phyloP scores from a whole-genome alignment of 2,329 filamentous ascomycete species.

The Fusarium sp. region DNA sequence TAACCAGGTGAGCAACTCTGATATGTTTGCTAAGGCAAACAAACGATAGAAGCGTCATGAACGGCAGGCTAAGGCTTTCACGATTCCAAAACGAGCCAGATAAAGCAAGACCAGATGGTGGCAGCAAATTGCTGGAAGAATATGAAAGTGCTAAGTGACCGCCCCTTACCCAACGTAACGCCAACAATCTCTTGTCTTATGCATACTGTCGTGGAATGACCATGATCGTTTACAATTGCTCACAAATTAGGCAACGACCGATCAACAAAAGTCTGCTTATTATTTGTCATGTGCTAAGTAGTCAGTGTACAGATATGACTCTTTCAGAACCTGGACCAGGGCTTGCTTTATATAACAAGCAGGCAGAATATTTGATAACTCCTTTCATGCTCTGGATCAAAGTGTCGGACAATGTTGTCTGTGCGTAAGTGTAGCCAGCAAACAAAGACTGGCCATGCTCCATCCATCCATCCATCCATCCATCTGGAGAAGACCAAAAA shows the following conservation, averaged over 20 bases:
- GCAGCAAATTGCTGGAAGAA: background rate
- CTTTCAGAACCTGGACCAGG: background rate
- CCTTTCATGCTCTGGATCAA: background rate
- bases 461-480: background rate
- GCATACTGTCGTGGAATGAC: background rate
- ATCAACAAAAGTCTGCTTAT: background rate
- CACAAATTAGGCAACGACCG: conserved; percentile 7
- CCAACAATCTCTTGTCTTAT: background rate
- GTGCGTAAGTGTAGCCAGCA: background rate
- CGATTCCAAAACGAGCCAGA: background rate
- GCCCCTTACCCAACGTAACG: background rate
- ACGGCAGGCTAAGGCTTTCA: background rate
- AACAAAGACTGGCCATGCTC: background rate
- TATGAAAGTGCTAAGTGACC: background rate
- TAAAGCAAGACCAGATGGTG: background rate
- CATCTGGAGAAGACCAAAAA: background rate
- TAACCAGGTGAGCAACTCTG: background rate
- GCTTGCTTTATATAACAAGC: background rate
- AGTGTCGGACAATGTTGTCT: background rate
- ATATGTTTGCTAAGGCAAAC: background rate
- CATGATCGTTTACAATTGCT: background rate
- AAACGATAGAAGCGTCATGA: background rate
- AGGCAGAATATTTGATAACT: conserved; percentile 10
- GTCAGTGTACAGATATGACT: conserved; percentile 1
- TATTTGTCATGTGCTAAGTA: background rate